Evolutionary conservation across 2,329 filamentous ascomycete species (phyloP).

Genomic region (Hypoxylon sp.): DNA sequence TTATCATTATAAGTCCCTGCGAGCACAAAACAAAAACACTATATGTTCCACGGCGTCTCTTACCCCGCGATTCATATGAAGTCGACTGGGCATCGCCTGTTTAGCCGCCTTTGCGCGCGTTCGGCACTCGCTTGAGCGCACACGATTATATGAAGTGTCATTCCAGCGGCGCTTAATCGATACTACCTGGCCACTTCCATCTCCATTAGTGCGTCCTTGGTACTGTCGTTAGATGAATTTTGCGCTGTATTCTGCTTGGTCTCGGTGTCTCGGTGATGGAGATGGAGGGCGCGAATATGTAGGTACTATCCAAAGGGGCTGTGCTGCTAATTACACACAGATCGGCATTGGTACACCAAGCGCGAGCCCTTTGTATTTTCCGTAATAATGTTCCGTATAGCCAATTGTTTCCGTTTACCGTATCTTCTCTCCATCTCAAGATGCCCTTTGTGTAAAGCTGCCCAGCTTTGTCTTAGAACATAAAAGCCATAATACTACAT

Average conservation of each 20-base stretch:
- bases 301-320: conserved; percentile 24
- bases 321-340: conserved; percentile 15
- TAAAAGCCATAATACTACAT: neutral
- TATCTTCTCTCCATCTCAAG: neutral
- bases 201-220: conserved; percentile 9
- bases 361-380: conserved; percentile 10
- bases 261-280: conserved; percentile 37
- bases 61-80: conserved; percentile 44
- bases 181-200: conserved; percentile 23
- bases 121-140: conserved; percentile 41
- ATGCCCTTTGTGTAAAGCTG: neutral
- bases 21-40: conserved; percentile 12
- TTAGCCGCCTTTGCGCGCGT: conserved; percentile 44
- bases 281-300: conserved; percentile 8
- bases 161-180: conserved; percentile 38
- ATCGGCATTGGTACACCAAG: conserved; percentile 27
- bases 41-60: conserved; percentile 24
- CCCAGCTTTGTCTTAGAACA: neutral
- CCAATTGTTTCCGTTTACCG: neutral
- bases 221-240: conserved; percentile 15
- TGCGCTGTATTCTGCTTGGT: conserved; percentile 14
- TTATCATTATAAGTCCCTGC: neutral
- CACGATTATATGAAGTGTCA: conserved; percentile 12
- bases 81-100: conserved; percentile 28
- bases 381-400: conserved; percentile 16